phyloP scores from a whole-genome alignment of 495 filamentous ascomycete genomes.

The Neurospora tetraspora region DNA sequence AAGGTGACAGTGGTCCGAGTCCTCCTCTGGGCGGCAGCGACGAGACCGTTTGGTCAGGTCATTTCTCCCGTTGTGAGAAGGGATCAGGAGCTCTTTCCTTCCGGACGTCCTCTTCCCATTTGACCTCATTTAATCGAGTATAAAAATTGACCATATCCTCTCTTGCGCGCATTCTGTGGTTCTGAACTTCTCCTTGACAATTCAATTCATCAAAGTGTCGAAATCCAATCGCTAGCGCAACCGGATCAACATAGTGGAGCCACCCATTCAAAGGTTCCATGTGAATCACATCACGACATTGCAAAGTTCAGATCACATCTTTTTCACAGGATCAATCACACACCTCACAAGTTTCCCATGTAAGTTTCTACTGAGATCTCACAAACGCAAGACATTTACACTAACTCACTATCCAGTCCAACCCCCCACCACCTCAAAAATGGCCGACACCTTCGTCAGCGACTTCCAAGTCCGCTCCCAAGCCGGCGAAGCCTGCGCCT shows the following conservation, averaged over 20 bases:
- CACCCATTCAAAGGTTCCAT: background rate
- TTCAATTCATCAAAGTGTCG: background rate
- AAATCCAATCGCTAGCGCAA: background rate
- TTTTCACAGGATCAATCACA: background rate
- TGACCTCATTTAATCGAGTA: background rate
- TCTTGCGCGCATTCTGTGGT: background rate
- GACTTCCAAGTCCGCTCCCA: slow-evolving; percentile 21
- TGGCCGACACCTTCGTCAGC: slow-evolving; percentile 16
- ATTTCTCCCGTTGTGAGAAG: background rate
- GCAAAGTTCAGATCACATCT: background rate
- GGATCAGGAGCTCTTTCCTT: background rate
- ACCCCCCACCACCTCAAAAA: background rate
- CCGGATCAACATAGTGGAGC: background rate
- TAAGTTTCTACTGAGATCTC: background rate
- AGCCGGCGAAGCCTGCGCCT: slow-evolving; percentile 28
- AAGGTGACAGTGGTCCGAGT: background rate
- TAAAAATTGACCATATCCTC: background rate
- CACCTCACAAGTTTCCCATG: background rate
- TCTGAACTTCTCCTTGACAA: background rate
- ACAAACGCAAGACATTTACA: fast-evolving
- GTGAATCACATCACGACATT: background rate
- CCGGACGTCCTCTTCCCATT: too few species aligned
- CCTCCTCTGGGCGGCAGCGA: background rate
- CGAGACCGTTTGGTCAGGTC: background rate
- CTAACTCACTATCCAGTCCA: background rate